Evolutionary conservation across 169 alveolate species (phyloP), one percentile per base, ranked within the genome.

Genomic region (Cryptosporidium ubiquitum): DNA sequence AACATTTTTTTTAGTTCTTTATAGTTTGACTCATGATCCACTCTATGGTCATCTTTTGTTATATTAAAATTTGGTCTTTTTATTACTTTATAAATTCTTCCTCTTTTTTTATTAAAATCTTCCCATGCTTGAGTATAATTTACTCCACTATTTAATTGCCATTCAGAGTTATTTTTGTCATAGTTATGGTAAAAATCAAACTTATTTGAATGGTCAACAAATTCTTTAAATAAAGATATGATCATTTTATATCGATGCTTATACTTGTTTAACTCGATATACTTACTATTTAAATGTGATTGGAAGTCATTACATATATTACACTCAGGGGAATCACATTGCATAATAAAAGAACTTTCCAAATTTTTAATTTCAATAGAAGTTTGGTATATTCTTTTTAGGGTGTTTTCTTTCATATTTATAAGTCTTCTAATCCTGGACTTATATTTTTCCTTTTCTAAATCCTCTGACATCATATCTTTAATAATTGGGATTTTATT

Each of bases 171-270:
- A 5, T 29, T 10, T 6, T 70, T 70, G 14, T 23, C 57, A 44
- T 37, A 0, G 23, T 70, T 31, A 5, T 47, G 39, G 18, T 73
- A 70, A n/a, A 73, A 39, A 14, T n/a, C 42, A 55, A 73, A 73
- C 68, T 40, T 51, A 58, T 57, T 40, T 7, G 85, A 73, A 18
- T 73, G 85, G 49, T 73, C 85, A 31, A 73, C 85, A 58, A 73
- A 73, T 44, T 73, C 85, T 26, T 40, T 73, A 6, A 73, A 40
- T 23, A 73, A 26, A 12, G 58, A 39, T 37, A 73, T 55, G 3
- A 73, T 42, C 60, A 33, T 73, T 20, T 44, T 35, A 37, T 52
- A 73, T 14, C 85, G 4, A 23, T 57, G 35, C 16, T 42, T 73
- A 26, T 37, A 37, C 37, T 40, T 73, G 49, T 73, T 73, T 26